Conservation (phyloP, 2,329 filamentous ascomycete species). For the Aspergillus aculeatinus region DNA sequence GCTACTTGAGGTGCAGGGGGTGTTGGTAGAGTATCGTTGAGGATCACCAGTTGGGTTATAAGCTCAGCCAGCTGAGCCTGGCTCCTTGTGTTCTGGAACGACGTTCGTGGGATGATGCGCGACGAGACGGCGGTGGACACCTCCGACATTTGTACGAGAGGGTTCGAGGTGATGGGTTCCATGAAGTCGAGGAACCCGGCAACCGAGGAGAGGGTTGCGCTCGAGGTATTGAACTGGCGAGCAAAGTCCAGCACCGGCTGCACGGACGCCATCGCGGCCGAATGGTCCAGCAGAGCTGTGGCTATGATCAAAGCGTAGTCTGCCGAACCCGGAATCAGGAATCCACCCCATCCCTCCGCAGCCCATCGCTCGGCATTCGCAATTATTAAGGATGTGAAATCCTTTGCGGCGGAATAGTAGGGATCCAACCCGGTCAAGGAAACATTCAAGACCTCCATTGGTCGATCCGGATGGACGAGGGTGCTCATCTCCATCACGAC, state of each 20-base stretch:
- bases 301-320: conserved; percentile 9
- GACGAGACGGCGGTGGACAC: not conserved
- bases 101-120: not conserved
- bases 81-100: not conserved
- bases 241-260: conserved; percentile 12
- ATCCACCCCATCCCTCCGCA: conserved; percentile 23
- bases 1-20: not conserved
- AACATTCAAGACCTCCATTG: conserved; percentile 12
- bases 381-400: conserved; percentile 12
- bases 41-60: not conserved
- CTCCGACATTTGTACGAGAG: not conserved
- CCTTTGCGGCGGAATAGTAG: not conserved
- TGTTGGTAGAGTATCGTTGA: not conserved
- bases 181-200: conserved; percentile 7
- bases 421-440: conserved; percentile 1
- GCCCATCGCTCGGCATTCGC: conserved; percentile 20
- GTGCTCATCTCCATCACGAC: conserved; percentile 20
- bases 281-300: conserved; percentile 12
- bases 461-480: conserved; percentile 18
- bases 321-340: not conserved
- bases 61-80: not conserved
- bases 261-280: conserved; percentile 12
- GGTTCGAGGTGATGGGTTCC: not conserved
- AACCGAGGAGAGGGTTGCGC: not conserved
- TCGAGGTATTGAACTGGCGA: not conserved